A percentile compares a stretch with the other conserved stretches of the same genome.
These are phyloP conservation scores for Geranomyces variabilis DNA, from an alignment of 192 early-diverging fungal genomes.

Conservation along the genomic window DNA sequence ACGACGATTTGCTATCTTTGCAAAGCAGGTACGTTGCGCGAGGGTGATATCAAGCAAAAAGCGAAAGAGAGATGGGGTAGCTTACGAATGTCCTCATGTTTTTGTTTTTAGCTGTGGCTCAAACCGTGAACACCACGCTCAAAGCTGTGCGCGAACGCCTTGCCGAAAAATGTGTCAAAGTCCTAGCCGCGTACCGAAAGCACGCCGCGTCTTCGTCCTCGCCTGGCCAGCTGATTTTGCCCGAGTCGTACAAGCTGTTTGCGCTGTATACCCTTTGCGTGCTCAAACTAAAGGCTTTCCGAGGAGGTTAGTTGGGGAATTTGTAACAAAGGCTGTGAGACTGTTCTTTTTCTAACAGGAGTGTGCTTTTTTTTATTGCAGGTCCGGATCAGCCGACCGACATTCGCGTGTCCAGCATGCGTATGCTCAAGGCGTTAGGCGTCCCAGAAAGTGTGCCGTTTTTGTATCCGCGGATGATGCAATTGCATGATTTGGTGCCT, in stretches of 20 bases:
- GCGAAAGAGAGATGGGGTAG: neutral
- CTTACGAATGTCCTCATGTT: neutral
- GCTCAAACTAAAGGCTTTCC: constrained; percentile 82
- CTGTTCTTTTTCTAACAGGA: neutral
- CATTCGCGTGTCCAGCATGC: constrained; percentile 78
- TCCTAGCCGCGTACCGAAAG: constrained; percentile 87
- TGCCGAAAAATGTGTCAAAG: constrained; percentile 84
- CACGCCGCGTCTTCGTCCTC: constrained; percentile 86
- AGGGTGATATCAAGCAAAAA: neutral
- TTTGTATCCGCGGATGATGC: constrained; percentile 83
- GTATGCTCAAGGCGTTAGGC: constrained; percentile 73
- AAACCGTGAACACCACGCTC: constrained; percentile 71
- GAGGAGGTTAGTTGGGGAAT: constrained; percentile 64
- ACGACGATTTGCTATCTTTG: constrained; percentile 84
- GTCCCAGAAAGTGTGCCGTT: constrained; percentile 75
- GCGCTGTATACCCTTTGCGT: constrained; percentile 85
- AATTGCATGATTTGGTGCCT: constrained; percentile 64
- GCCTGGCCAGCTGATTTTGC: constrained; percentile 91
- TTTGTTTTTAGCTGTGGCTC: constrained; percentile 62
- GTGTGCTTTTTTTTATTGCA: constrained; percentile 16
- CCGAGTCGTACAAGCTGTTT: constrained; percentile 92
- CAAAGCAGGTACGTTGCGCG: constrained; percentile 63
- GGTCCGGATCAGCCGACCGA: constrained; percentile 78
- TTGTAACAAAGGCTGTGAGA: too few species aligned
- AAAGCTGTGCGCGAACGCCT: constrained; percentile 78